phyloP scores from a whole-genome alignment of 2,329 filamentous ascomycete species.

The Xylaria arbuscula region DNA sequence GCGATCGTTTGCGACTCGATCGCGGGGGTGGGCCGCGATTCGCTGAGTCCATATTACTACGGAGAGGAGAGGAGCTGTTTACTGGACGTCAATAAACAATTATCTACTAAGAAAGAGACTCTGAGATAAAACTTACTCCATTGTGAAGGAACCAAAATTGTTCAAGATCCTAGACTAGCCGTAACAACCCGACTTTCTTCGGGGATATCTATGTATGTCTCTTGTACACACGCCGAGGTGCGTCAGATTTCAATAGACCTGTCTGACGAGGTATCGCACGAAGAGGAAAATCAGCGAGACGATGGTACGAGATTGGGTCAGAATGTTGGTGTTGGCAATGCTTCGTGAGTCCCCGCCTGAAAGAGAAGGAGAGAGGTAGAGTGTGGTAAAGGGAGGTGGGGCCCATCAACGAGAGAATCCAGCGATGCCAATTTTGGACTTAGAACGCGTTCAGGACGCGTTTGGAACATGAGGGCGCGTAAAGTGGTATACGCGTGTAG shows the following conservation, averaged over 20 bases:
- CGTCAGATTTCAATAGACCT: not conserved
- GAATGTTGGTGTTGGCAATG: not conserved
- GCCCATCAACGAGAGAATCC: not conserved
- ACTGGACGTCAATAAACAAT: constrained; percentile 1
- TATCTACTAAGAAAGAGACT: too few species aligned
- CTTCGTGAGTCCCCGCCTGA: not conserved
- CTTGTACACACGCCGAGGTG: not conserved
- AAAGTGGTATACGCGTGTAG: constrained; percentile 53
- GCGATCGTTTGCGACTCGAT: constrained; percentile 66
- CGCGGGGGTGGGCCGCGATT: constrained; percentile 75
- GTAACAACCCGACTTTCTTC: too few species aligned
- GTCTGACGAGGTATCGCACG: not conserved
- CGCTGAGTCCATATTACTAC: constrained; percentile 82
- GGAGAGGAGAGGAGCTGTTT: constrained; percentile 72
- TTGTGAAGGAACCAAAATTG: not conserved
- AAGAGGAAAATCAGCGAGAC: not conserved
- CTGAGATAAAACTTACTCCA: constrained; percentile 11
- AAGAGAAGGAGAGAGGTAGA: not conserved
- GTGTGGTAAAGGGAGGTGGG: constrained; percentile 13
- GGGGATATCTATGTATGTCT: not conserved
- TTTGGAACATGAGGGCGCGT: constrained; percentile 52
- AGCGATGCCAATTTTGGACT: not conserved
- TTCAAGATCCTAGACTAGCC: too few species aligned
- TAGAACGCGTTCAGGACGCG: constrained; percentile 43
- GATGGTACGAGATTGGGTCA: not conserved